phyloP scores from a whole-genome alignment of 768 basidiomycete species.

The Mycena leptocephala region DNA sequence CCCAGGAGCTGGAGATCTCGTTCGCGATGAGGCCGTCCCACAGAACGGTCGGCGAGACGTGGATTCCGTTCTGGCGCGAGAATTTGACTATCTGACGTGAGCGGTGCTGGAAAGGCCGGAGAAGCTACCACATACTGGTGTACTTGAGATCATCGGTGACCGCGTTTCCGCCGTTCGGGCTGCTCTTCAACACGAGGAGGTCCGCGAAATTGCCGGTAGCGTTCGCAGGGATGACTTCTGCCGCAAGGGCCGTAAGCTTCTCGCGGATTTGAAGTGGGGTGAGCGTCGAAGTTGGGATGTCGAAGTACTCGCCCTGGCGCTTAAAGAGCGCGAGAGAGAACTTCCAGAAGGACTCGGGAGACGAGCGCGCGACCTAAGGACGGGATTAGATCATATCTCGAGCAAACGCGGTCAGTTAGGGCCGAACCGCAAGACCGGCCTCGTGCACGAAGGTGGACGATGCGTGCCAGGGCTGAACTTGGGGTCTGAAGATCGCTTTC shows the following conservation, averaged over 20 bases:
- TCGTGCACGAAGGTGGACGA: slow-evolving; percentile 87
- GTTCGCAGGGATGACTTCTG: slow-evolving; percentile 64
- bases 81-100: slow-evolving; percentile 78
- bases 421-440: slow-evolving; percentile 82
- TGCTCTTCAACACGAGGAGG: slow-evolving; percentile 72
- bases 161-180: slow-evolving; percentile 85
- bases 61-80: slow-evolving; percentile 91
- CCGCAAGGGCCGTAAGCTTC: slow-evolving; percentile 77
- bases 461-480: slow-evolving; percentile 88
- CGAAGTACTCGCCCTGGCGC: slow-evolving; percentile 84
- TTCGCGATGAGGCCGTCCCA: slow-evolving; percentile 84
- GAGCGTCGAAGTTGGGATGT: slow-evolving; percentile 77
- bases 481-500: slow-evolving; percentile 79
- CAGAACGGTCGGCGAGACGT: slow-evolving; percentile 89
- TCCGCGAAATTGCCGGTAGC: slow-evolving; percentile 72
- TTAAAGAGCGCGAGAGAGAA: slow-evolving; percentile 84
- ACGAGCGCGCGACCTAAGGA: slow-evolving; percentile 74
- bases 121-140: slow-evolving; percentile 69
- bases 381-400: neutral
- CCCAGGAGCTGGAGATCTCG: slow-evolving; percentile 89
- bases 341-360: slow-evolving; percentile 86
- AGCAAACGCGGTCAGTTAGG: neutral
- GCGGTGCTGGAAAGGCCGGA: neutral
- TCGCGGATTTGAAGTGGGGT: slow-evolving; percentile 83
- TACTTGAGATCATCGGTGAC: slow-evolving; percentile 93